Base-by-base conservation (phyloP, 805 yeast genomes). In the Metschnikowia lunata region DNA sequence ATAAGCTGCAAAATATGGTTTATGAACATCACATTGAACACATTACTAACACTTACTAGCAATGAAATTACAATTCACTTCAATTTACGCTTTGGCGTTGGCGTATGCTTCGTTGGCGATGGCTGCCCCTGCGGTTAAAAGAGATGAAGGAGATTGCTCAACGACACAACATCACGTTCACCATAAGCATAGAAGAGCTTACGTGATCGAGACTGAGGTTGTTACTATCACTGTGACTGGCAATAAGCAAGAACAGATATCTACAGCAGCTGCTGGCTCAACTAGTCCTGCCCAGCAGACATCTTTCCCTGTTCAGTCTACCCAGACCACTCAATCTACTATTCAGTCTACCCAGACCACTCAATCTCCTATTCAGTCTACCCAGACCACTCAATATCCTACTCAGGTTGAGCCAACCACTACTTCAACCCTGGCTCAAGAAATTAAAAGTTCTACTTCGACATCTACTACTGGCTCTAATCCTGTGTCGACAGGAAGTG, bases 181-280 rank as follows among this genome's bases (percentile, higher is more conserved):
- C 69, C 83, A 75, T 67, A 77, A 67, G 61, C 82, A 75, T 64
- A 79, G 72, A 64, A 75, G 80, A 69, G 82, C 78, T 37, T 75
- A 74, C 50, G 83, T 76, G 35, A 69, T 73, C 48, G 76, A 74
- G 57, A 73, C 74, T 50, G 75, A 72, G 30, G 49, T 62, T 49
- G 70, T 69, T 41, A 69, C 74, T 31, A 47, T 52, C 38, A 48
- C 53, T 28, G 71, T 72, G 42, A 64, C 74, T 47, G 72, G 71
- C 43, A 69, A 73, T 50, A 78, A 77, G 48, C 66, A 65, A 45
- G 72, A 79, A 30, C 50, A 42, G 30, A 32, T 62, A 34, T 27
- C 52, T 12, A 34, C 56, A 11, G 23, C 30, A 30, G 33, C 38
- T 27, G n/a, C 43, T 13, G 10, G 40, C 36, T 28, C 46, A 9